A percentile compares a stretch with the other conserved stretches of the same genome.
phyloP scores from a whole-genome alignment of 2,329 filamentous ascomycete genomes.

The Trichoderma sp. region DNA sequence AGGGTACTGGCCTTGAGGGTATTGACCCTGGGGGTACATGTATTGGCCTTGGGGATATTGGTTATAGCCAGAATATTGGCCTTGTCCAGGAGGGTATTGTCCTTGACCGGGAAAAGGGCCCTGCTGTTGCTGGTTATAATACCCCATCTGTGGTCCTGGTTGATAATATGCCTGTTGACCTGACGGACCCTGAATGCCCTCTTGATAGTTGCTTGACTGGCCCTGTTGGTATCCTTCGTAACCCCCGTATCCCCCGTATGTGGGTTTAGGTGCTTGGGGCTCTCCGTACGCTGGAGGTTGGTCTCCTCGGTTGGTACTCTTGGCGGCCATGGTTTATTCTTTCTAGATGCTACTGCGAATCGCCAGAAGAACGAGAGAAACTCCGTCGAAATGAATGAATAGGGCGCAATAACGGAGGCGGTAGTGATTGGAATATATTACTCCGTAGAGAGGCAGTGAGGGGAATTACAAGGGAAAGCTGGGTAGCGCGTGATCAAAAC shows the following conservation, averaged over 20 bases:
- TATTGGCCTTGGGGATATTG: constrained; percentile 7
- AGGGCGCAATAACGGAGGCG: neutral
- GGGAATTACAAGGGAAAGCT: neutral
- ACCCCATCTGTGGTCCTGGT: constrained; percentile 43
- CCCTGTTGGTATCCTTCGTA: constrained; percentile 29
- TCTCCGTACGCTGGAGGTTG: constrained; percentile 50
- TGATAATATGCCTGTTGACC: constrained; percentile 40
- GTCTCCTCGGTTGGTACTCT: constrained; percentile 32
- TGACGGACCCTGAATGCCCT: constrained; percentile 30
- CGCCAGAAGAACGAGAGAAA: neutral
- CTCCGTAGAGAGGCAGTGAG: neutral
- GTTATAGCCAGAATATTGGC: neutral
- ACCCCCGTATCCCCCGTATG: constrained; percentile 40
- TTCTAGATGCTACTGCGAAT: neutral
- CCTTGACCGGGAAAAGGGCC: constrained; percentile 33
- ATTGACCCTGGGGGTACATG: neutral
- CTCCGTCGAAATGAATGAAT: neutral
- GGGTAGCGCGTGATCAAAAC: constrained; percentile 2
- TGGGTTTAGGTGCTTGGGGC: constrained; percentile 41
- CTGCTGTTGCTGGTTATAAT: constrained; percentile 42
- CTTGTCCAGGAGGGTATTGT: constrained; percentile 29
- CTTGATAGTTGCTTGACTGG: constrained; percentile 31
- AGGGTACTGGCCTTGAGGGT: constrained; percentile 33
- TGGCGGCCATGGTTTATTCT: neutral
- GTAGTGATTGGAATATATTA: neutral